Evolutionary conservation across 148 eudicot species (phyloP), one percentile per base, ranked within the genome.

Genomic region (Bassia scoparia): DNA sequence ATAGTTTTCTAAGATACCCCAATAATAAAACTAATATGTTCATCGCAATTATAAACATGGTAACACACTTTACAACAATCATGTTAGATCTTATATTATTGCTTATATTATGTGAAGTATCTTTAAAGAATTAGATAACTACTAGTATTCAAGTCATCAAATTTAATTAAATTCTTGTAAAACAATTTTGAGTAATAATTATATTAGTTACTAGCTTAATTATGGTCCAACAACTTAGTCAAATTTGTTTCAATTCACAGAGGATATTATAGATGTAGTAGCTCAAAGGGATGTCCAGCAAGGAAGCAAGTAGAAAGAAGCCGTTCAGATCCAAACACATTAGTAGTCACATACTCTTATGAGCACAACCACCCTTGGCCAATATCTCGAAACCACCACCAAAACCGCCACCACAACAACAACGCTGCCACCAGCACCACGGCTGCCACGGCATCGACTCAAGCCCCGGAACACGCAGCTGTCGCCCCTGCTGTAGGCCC

Each of bases 251-350:
- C 3, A 43, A 70, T 76, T 80, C 35, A 50, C 82, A 89, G 93
- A 69, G 97, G 93, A 9, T 91, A 91, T 63, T 91, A 89, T 38
- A 83, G 93, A 68, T 91, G 97, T 66, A 91, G 97, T 44, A 91
- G 93, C 80, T 87, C 93, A 48, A 91, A 91, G 75, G 97, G 97
- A 1, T 91, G 97, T 70, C 93, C 97, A 55, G 97, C 97, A 52
- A 87, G 88, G 68, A 91, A 91, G 61, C 97, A 91, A 83, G 93
- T 91, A 16, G 97, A 91, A 75, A 83, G 90, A 69, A 91, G 91
- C 71, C 87, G 85, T 20, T 55, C 75, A 60, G 93, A 91, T 81
- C 93, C 97, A 72, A 87, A 38, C 58, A 84, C 82, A 85, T 72
- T 91, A 27, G 75, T 91, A 23, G 82, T 91, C 50, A 89, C 97